Evolutionary conservation across 208 protist genomes (phyloP).

Genomic region (Vickermania ingenoplastis): DNA sequence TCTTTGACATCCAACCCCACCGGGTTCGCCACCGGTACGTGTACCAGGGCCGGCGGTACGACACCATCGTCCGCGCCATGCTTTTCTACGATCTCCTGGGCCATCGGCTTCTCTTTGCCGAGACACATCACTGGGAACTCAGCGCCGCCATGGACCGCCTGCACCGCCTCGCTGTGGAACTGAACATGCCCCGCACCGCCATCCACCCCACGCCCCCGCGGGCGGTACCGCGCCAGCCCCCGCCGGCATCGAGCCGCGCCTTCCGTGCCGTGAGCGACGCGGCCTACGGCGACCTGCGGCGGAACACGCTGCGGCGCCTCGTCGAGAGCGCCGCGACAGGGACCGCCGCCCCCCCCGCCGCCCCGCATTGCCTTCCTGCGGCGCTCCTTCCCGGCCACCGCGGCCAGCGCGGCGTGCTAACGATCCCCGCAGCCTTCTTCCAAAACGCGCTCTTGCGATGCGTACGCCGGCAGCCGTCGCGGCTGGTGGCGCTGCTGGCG

Average conservation of each 20-base stretch:
- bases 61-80: slow-evolving; percentile 34
- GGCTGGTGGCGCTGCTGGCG: slow-evolving; percentile 10
- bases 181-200: slow-evolving; percentile 19
- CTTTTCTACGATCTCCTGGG: slow-evolving; percentile 66
- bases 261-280: background rate
- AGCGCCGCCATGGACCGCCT: slow-evolving; percentile 27
- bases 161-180: slow-evolving; percentile 18
- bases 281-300: background rate
- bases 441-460: background rate
- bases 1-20: slow-evolving; percentile 36
- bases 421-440: background rate
- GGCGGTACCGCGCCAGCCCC: too few relatives aligned
- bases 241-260: too few relatives aligned
- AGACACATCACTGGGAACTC: slow-evolving; percentile 33
- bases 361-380: too few relatives aligned
- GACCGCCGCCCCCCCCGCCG: background rate
- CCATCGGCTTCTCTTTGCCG: slow-evolving; percentile 63
- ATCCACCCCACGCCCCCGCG: background rate
- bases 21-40: background rate
- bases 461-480: slow-evolving; percentile 6
- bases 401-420: background rate
- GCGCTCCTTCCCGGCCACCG: background rate
- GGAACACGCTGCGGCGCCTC: background rate
- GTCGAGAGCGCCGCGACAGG: background rate
- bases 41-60: background rate